Evolutionary conservation across 352 stramenopile genomes (phyloP).

Genomic region (Phytophthora rubi): DNA sequence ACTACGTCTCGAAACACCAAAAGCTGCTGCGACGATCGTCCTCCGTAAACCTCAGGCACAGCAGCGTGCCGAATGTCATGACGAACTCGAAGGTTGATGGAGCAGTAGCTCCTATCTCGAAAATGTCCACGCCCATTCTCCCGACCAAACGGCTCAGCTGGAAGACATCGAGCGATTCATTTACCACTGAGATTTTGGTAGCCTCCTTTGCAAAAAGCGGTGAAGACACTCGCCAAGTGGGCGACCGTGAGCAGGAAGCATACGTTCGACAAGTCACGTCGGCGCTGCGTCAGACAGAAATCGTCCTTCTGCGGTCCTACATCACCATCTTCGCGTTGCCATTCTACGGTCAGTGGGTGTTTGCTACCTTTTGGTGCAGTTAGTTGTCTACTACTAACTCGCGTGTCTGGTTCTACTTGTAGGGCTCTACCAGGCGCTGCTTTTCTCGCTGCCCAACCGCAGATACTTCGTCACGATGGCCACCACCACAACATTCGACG

Average conservation of each 20-base stretch:
- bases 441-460: slow-evolving; percentile 27
- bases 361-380: no score
- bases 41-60: not conserved
- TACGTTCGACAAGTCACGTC: slow-evolving; percentile 14
- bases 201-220: not conserved
- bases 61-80: not conserved
- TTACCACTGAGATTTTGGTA: not conserved
- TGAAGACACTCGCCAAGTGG: not conserved
- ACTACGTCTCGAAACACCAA: slow-evolving; percentile 7
- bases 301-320: slow-evolving; percentile 33
- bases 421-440: slow-evolving; percentile 21
- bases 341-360: slow-evolving; percentile 26
- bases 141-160: not conserved
- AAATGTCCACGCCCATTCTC: not conserved
- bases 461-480: slow-evolving; percentile 30
- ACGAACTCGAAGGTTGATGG: not conserved
- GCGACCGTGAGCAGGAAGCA: slow-evolving; percentile 7
- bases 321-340: slow-evolving; percentile 22
- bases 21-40: not conserved
- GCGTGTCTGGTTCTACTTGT: not conserved
- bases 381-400: not conserved
- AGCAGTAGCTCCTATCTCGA: not conserved
- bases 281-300: slow-evolving; percentile 28
- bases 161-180: not conserved
- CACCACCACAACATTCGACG: slow-evolving; percentile 16